phyloP scores from a whole-genome alignment of 345 rosid genomes.

The Brassica incana region DNA sequence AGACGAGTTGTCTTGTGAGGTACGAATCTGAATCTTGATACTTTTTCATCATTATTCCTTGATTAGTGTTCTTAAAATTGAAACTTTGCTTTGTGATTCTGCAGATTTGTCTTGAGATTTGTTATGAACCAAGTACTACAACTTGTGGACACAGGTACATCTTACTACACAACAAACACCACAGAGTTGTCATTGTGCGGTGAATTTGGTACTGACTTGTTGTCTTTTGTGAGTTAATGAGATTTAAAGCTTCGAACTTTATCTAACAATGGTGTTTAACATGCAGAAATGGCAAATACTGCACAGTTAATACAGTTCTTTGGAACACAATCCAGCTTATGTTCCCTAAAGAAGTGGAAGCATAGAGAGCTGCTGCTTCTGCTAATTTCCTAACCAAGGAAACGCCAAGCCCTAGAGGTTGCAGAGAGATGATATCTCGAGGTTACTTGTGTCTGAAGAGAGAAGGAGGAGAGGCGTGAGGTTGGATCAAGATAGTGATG shows the following conservation, averaged over 20 bases:
- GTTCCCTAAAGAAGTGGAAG: conserved; percentile 82
- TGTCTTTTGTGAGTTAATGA: neutral
- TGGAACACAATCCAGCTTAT: conserved; percentile 98
- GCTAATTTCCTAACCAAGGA: conserved; percentile 18
- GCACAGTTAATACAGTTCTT: conserved; percentile 87
- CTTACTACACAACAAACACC: too few species aligned
- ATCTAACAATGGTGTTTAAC: neutral
- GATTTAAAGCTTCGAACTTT: conserved; percentile 39
- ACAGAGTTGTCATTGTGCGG: too few species aligned
- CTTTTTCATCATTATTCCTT: too few species aligned
- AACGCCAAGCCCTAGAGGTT: conserved; percentile 44
- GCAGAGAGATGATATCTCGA: conserved; percentile 68
- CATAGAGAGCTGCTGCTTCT: conserved; percentile 63
- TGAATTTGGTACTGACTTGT: too few species aligned
- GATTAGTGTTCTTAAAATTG: neutral
- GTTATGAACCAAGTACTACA: too few species aligned
- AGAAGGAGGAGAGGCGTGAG: conserved; percentile 39
- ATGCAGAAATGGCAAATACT: conserved; percentile 79
- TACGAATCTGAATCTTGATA: too few species aligned
- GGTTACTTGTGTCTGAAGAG: conserved; percentile 39
- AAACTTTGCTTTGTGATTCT: too few species aligned
- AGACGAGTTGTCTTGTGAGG: too few species aligned
- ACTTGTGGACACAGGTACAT: too few species aligned
- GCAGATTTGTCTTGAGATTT: too few species aligned
- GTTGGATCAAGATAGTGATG: conserved; percentile 67